Evolutionary conservation across 495 filamentous ascomycete species (phyloP).

Genomic region (Hyphodiscus hymeniophilus): DNA sequence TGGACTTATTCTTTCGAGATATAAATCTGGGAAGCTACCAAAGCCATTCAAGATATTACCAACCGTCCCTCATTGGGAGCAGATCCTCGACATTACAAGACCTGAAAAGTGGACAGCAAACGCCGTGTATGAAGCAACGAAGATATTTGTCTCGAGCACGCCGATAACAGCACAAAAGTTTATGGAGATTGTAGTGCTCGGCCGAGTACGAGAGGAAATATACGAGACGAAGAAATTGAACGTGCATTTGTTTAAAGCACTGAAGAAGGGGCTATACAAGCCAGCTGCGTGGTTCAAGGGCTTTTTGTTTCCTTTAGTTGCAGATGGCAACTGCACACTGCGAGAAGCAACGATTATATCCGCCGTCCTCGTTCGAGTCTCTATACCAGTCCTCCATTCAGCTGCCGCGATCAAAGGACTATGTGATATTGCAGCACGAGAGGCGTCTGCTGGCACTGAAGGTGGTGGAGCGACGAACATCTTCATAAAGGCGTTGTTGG

Average conservation of each 20-base stretch:
- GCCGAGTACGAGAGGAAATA: constrained; percentile 83
- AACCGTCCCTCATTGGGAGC: constrained; percentile 82
- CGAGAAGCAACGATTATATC: constrained; percentile 87
- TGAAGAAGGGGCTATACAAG: constrained; percentile 93
- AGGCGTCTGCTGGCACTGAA: constrained; percentile 62
- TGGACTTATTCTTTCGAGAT: constrained; percentile 79
- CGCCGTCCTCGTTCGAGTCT: constrained; percentile 70
- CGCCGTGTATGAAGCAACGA: constrained; percentile 75
- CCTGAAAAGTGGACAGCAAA: constrained; percentile 86
- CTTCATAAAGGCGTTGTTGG: constrained; percentile 83
- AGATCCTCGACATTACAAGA: constrained; percentile 71
- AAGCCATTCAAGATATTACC: constrained; percentile 98
- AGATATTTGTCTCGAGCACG: constrained; percentile 78
- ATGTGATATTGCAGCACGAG: constrained; percentile 87
- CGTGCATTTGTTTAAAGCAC: constrained; percentile 83
- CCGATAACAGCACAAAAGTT: constrained; percentile 70
- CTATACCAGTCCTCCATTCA: constrained; percentile 80
- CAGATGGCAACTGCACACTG: constrained; percentile 63
- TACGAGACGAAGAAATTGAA: constrained; percentile 85
- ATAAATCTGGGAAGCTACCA: constrained; percentile 89
- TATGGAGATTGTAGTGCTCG: constrained; percentile 71
- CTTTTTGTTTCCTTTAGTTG: constrained; percentile 81
- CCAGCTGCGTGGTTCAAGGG: constrained; percentile 97
- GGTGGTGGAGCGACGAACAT: constrained; percentile 79
- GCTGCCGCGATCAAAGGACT: constrained; percentile 84